These are phyloP conservation scores for Amphicarpaea edgeworthii DNA, from an alignment of 306 rosid genomes.

Conservation along the genomic window DNA sequence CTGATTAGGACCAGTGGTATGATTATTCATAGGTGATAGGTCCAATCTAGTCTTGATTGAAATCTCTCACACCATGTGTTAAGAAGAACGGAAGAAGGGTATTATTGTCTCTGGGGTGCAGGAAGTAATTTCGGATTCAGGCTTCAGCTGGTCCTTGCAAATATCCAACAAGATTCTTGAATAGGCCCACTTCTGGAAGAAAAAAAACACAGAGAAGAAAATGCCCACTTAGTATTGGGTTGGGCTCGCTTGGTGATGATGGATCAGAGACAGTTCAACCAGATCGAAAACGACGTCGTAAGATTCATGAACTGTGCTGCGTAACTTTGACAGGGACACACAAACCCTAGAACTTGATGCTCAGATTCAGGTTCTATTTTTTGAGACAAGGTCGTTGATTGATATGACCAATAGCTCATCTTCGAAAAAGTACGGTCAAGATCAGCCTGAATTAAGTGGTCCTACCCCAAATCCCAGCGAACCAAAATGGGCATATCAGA, in stretches of 20 bases:
- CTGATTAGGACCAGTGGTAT: neutral
- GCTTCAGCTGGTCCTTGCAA: neutral
- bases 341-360: conserved; percentile 53
- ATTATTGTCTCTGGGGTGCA: no score
- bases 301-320: neutral
- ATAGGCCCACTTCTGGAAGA: neutral
- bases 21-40: neutral
- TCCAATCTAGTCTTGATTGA: no score
- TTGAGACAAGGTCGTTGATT: conserved; percentile 38
- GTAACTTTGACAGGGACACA: conserved; percentile 17
- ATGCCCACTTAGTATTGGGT: neutral
- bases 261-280: neutral
- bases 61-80: no score
- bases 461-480: conserved; percentile 55
- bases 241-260: neutral
- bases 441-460: conserved; percentile 60
- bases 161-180: neutral
- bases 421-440: conserved; percentile 55
- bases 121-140: no score
- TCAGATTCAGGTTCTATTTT: conserved; percentile 47
- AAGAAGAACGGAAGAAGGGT: no score
- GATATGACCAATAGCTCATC: conserved; percentile 58
- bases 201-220: neutral
- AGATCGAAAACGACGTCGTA: conserved; percentile 47
- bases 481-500: conserved; percentile 69